These are phyloP conservation scores for Arthrinium phaeospermum DNA, from an alignment of 2,329 filamentous ascomycete species.

Conservation along the genomic window DNA sequence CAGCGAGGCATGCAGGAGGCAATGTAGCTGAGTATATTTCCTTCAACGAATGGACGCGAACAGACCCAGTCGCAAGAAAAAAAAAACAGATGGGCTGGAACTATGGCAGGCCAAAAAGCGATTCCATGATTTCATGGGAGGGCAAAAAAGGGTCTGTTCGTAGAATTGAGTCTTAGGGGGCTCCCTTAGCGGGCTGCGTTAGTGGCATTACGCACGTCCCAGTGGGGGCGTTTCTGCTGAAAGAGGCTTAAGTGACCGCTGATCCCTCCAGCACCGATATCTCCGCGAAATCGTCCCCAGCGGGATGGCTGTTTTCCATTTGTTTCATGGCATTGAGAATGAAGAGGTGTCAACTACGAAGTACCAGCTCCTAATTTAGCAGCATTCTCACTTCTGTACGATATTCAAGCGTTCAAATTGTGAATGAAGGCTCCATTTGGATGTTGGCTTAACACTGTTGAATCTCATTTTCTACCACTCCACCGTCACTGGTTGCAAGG, in stretches of 20 bases:
- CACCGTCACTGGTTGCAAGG: too few relatives aligned
- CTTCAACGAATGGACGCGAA: slow-evolving; percentile 18
- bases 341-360: too few relatives aligned
- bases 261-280: background rate
- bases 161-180: slow-evolving; percentile 11
- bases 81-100: background rate
- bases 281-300: background rate
- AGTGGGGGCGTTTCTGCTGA: background rate
- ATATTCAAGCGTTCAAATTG: too few relatives aligned
- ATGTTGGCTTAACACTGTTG: too few relatives aligned
- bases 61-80: background rate
- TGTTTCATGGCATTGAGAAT: too few relatives aligned
- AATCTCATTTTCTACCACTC: too few relatives aligned
- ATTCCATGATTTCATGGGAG: background rate
- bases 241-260: background rate
- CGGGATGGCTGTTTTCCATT: too few relatives aligned
- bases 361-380: too few relatives aligned
- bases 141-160: background rate
- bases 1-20: slow-evolving; percentile 24
- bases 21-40: background rate
- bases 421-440: too few relatives aligned
- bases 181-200: background rate
- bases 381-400: too few relatives aligned
- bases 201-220: background rate
- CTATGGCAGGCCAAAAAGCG: background rate